Conservation (phyloP, 305 asterid genomes). For the Fraxinus floribunda region DNA sequence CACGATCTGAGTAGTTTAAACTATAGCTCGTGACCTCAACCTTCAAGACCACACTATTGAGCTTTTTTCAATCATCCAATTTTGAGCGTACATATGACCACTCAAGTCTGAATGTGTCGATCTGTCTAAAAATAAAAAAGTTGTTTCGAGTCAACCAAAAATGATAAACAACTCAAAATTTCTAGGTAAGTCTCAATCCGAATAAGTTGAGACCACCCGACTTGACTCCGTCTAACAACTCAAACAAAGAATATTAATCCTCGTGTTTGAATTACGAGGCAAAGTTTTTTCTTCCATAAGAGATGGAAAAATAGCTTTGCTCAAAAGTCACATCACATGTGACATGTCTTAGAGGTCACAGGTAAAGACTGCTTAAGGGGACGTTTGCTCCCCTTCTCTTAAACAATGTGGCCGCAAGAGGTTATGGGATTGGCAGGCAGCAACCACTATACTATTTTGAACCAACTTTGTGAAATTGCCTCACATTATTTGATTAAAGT, state of each 20-base stretch:
- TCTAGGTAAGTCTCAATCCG: background rate
- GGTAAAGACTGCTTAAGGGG: background rate
- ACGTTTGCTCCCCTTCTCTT: background rate
- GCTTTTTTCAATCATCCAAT: background rate
- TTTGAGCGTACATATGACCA: background rate
- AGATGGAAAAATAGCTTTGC: background rate
- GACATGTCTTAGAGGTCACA: background rate
- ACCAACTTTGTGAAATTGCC: background rate
- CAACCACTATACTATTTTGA: background rate
- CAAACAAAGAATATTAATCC: background rate
- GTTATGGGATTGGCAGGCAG: background rate
- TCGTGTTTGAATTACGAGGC: background rate
- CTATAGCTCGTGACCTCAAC: background rate
- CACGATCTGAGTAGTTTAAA: background rate
- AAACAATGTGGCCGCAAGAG: background rate
- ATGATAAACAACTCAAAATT: too few relatives aligned
- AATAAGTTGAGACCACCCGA: background rate
- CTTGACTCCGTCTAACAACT: background rate
- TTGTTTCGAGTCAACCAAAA: too few relatives aligned
- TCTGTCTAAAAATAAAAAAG: too few relatives aligned
- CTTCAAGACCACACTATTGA: background rate
- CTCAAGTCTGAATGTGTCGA: background rate
- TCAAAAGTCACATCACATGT: background rate
- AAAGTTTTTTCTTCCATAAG: background rate
- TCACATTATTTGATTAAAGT: background rate